Conservation (phyloP, 148 eudicot genomes). For the Rhododendron vialii region DNA sequence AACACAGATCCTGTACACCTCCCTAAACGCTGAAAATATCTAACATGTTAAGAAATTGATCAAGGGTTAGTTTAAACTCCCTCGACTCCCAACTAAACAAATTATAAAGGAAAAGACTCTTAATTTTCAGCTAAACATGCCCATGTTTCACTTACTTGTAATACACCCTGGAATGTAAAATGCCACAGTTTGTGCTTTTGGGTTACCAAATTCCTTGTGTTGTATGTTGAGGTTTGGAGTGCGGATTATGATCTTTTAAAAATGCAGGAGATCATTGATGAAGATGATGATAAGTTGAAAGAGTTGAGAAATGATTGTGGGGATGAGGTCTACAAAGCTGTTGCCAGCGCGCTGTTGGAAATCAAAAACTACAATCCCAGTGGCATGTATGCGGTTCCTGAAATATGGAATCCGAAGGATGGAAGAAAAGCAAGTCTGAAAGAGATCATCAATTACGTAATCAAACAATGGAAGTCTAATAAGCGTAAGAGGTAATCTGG, state of each 20-base stretch:
- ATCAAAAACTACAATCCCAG: conserved; percentile 55
- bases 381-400: conserved; percentile 46
- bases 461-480: conserved; percentile 28
- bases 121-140: background rate
- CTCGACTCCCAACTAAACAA: too few relatives aligned
- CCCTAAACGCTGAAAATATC: too few relatives aligned
- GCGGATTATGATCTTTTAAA: background rate
- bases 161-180: background rate
- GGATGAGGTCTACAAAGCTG: conserved; percentile 39
- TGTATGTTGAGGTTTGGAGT: background rate
- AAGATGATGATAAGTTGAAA: conserved; percentile 41
- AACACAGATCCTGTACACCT: background rate
- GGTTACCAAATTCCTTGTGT: background rate
- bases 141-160: background rate
- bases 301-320: conserved; percentile 33
- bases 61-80: too few relatives aligned
- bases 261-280: conserved; percentile 40
- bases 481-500: conserved; percentile 31
- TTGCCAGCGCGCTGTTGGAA: conserved; percentile 39
- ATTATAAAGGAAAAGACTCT: too few relatives aligned
- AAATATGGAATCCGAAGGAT: conserved; percentile 44
- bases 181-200: background rate
- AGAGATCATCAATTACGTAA: conserved; percentile 39
- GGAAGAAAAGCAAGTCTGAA: conserved; percentile 43
- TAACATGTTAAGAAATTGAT: too few relatives aligned